Conservation (phyloP, 2,329 filamentous ascomycete species). For the Pseudocercospora vitis region DNA sequence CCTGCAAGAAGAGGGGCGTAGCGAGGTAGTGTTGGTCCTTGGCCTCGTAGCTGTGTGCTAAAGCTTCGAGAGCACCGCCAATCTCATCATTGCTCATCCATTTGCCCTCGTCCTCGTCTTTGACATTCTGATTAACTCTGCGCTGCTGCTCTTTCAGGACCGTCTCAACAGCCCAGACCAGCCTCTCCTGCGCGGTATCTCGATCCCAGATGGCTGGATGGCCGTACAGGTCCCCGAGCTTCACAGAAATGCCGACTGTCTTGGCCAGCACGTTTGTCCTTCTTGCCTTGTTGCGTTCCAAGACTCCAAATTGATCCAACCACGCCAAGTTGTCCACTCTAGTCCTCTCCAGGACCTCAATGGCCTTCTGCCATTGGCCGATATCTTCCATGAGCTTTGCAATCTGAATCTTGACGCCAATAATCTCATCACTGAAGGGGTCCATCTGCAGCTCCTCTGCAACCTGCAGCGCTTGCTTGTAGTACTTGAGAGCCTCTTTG, state of each 20-base stretch:
- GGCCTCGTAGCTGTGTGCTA: conserved; percentile 74
- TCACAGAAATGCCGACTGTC: conserved; percentile 73
- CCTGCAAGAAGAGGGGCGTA: conserved; percentile 82
- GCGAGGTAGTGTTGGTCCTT: conserved; percentile 76
- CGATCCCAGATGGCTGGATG: conserved; percentile 72
- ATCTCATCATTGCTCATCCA: conserved; percentile 72
- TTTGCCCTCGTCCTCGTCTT: conserved; percentile 63
- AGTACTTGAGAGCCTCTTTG: conserved; percentile 76
- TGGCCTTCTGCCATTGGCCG: conserved; percentile 66
- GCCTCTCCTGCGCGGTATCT: conserved; percentile 70
- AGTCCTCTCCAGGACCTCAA: conserved; percentile 76
- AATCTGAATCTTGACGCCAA: conserved; percentile 83
- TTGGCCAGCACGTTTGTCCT: conserved; percentile 68
- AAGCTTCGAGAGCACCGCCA: conserved; percentile 73
- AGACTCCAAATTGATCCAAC: conserved; percentile 47
- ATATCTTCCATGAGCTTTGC: conserved; percentile 77
- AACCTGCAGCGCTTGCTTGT: conserved; percentile 72
- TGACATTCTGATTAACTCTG: conserved; percentile 55
- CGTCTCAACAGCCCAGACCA: conserved; percentile 81
- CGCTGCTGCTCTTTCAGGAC: conserved; percentile 71
- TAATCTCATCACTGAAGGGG: conserved; percentile 84
- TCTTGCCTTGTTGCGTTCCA: conserved; percentile 52
- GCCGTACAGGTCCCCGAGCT: conserved; percentile 80
- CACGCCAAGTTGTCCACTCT: conserved; percentile 63
- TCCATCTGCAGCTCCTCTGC: conserved; percentile 76